Evolutionary conservation across 2,329 filamentous ascomycete genomes (phyloP), one percentile per base, ranked within the genome.

Genomic region (Penicillium janthinellum): DNA sequence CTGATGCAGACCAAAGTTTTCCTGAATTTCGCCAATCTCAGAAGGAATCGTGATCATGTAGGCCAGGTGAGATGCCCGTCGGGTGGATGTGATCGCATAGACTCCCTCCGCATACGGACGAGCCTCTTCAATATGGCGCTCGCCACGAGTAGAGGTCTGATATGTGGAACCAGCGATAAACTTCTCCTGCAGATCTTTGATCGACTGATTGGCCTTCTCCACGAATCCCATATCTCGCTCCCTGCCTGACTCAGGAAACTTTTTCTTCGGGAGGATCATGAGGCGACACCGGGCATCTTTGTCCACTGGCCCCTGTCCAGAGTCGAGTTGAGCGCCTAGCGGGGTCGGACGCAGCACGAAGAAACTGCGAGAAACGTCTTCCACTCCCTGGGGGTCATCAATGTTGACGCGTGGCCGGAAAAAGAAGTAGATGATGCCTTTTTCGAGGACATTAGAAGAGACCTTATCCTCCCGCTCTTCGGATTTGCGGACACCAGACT

Each of bases 341-440:
- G 84, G 86, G 4, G 94, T 79, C 0, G 92, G 92, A 0, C 90
- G 86, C 4, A 96, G 83, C 14, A 96, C 83, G 68, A 96, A 88
- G 78, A 89, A 94, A 63, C 84, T 92, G 51, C 91, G 88, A 44
- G 90, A 86, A 51, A 96, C 84, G 54, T 96, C 92, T 42, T 84
- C 77, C 1, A 94, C 81, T 48, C 84, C 82, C 17, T 88, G 83
- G 0, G 91, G 88, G 6, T 90, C 83, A 4, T 91, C 85, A 28
- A 90, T 83, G 53, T 86, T 86, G 39, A 96, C 90, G 12, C 91
- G 88, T 7, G 87, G 87, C 17, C 92, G 88, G 69, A 90, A 89
- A 80, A 96, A 96, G 82, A 96, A 96, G 81, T 96, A 96, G 66
- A 96, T 88, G 67, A 95, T 84, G 3, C 92, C 92, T 70, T 95